A percentile compares a stretch with the other conserved stretches of the same genome.
Evolutionary conservation across 179 eudicot genomes (phyloP).

Genomic region (Beta macrorhiza): DNA sequence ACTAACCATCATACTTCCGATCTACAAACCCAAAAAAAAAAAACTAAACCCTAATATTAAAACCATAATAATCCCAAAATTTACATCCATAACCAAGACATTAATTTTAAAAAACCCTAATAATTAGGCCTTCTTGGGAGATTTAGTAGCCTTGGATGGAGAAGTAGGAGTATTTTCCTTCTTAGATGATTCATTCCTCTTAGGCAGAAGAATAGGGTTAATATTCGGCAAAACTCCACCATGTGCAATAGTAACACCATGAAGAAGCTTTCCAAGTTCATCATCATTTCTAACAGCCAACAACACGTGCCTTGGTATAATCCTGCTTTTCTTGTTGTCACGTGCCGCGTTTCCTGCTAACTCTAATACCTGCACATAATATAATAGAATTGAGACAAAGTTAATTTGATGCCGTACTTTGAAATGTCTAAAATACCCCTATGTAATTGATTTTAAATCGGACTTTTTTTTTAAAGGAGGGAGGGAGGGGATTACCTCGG

Average conservation of each 20-base stretch:
- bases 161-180: slow-evolving; percentile 3
- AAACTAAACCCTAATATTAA: slow-evolving; percentile 1
- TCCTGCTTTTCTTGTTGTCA: slow-evolving; percentile 45
- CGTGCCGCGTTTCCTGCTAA: slow-evolving; percentile 45
- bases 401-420: no score
- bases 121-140: slow-evolving; percentile 27
- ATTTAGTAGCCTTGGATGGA: slow-evolving; percentile 1
- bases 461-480: no score
- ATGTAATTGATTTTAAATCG: no score
- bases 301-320: slow-evolving; percentile 38
- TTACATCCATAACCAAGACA: neutral
- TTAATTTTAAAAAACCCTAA: neutral
- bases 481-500: slow-evolving; percentile 30
- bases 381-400: neutral
- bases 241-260: slow-evolving; percentile 42
- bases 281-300: slow-evolving; percentile 43
- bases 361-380: slow-evolving; percentile 27
- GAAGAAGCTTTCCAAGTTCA: slow-evolving; percentile 38
- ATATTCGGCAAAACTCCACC: slow-evolving; percentile 46
- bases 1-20: neutral
- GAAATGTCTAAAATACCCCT: no score
- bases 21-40: neutral
- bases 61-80: neutral
- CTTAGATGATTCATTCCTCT: slow-evolving; percentile 9
- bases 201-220: slow-evolving; percentile 37